These are phyloP conservation scores for Teratosphaeria viscida DNA, from an alignment of 2,329 filamentous ascomycete species.

Conservation along the genomic window DNA sequence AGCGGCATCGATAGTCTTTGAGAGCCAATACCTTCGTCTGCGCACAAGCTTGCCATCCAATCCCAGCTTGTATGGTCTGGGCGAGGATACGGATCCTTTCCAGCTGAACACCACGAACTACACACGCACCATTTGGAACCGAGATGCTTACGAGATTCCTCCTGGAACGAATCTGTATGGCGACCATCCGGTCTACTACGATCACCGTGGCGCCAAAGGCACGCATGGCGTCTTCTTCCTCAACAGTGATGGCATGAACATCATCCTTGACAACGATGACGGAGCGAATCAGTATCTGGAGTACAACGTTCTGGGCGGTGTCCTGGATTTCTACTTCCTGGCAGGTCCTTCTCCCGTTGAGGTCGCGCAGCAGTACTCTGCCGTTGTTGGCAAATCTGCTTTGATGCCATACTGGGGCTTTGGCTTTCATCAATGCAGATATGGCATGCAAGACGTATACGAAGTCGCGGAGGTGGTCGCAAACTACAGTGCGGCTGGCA, in stretches of 20 bases:
- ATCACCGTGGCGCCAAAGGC: slow-evolving; percentile 49
- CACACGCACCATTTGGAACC: slow-evolving; percentile 52
- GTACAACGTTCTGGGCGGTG: slow-evolving; percentile 68
- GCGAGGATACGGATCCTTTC: slow-evolving; percentile 60
- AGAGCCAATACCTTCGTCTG: slow-evolving; percentile 66
- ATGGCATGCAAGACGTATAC: slow-evolving; percentile 46
- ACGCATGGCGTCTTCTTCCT: slow-evolving; percentile 58
- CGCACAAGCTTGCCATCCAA: slow-evolving; percentile 58
- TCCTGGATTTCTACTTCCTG: slow-evolving; percentile 54
- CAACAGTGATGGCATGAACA: slow-evolving; percentile 66
- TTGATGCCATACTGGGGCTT: slow-evolving; percentile 45
- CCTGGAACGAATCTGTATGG: slow-evolving; percentile 30
- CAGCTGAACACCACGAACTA: slow-evolving; percentile 31
- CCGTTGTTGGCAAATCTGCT: slow-evolving; percentile 38
- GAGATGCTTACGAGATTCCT: slow-evolving; percentile 54
- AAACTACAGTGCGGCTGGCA: slow-evolving; percentile 52
- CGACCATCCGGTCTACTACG: slow-evolving; percentile 52
- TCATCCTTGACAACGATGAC: slow-evolving; percentile 57
- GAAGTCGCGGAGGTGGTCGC: slow-evolving; percentile 56
- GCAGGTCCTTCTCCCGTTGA: slow-evolving; percentile 37
- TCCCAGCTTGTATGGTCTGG: slow-evolving; percentile 67
- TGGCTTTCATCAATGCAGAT: slow-evolving; percentile 43
- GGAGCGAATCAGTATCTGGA: slow-evolving; percentile 55
- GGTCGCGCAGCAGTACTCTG: slow-evolving; percentile 40
- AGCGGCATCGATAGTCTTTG: slow-evolving; percentile 57